phyloP scores from a whole-genome alignment of 257 asterid genomes.

The Salvia hispanica region DNA sequence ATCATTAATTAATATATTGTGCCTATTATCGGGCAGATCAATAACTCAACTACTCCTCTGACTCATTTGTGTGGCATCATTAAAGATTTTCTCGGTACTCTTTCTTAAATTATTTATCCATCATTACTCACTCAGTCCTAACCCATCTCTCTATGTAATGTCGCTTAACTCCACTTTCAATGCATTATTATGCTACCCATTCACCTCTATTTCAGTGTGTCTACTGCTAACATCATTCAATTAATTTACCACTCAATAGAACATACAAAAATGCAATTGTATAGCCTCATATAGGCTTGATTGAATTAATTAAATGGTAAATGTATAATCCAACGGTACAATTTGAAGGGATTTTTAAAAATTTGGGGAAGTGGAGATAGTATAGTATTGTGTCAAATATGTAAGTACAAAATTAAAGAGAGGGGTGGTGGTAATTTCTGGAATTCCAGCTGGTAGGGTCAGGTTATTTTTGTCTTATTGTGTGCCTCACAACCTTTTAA shows the following conservation, averaged over 20 bases:
- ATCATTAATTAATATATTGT: constrained; percentile 19
- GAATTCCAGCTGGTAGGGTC: too few species aligned
- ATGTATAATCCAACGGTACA: constrained; percentile 15
- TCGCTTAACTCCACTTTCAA: constrained; percentile 1
- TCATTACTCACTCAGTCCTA: constrained; percentile 43
- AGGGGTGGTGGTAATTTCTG: not conserved
- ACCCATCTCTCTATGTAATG: not conserved
- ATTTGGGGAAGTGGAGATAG: constrained; percentile 20
- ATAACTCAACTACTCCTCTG: constrained; percentile 59
- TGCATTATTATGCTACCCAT: not conserved
- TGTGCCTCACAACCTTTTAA: constrained; percentile 31
- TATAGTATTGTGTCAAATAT: not conserved
- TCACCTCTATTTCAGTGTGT: constrained; percentile 23
- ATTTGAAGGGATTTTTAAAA: not conserved
- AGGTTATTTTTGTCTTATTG: constrained; percentile 32
- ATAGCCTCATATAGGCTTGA: too few species aligned
- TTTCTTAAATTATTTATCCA: constrained; percentile 22
- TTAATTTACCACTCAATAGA: not conserved
- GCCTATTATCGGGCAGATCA: constrained; percentile 43
- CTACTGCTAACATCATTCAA: too few species aligned
- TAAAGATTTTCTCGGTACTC: constrained; percentile 25
- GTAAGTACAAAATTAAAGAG: not conserved
- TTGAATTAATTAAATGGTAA: not conserved
- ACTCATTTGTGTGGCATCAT: constrained; percentile 48
- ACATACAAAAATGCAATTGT: too few species aligned